These are phyloP conservation scores for Trichothecium roseum DNA, from an alignment of 2,329 filamentous ascomycete species.

Conservation along the genomic window DNA sequence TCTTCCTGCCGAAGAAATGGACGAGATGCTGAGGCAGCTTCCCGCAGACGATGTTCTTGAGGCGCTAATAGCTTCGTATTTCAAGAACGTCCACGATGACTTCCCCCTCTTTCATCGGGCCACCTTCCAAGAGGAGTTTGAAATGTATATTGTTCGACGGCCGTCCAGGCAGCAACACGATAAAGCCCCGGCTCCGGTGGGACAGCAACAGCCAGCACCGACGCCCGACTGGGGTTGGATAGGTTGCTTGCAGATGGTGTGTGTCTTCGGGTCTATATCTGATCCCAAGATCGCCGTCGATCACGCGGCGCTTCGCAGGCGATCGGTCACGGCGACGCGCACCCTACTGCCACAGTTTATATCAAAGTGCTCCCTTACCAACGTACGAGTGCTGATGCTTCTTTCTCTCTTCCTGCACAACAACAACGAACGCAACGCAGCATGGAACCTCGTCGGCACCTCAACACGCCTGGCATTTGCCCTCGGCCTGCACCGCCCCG, in stretches of 20 bases:
- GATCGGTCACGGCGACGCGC: slow-evolving; percentile 13
- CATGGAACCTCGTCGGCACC: slow-evolving; percentile 22
- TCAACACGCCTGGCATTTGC: slow-evolving; percentile 21
- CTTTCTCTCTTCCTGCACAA: slow-evolving; percentile 24
- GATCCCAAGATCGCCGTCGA: slow-evolving; percentile 13
- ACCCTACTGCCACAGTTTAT: slow-evolving; percentile 16
- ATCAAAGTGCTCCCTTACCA: slow-evolving; percentile 19
- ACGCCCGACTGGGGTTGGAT: slow-evolving; percentile 21
- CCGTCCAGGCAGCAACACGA: slow-evolving; percentile 1
- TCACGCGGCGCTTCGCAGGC: slow-evolving; percentile 14
- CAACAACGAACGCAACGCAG: slow-evolving; percentile 26
- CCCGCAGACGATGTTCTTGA: slow-evolving; percentile 17
- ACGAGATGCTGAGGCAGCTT: slow-evolving; percentile 16
- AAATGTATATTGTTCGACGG: slow-evolving; percentile 13
- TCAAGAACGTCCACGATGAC: slow-evolving; percentile 22
- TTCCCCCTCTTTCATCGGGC: slow-evolving; percentile 24
- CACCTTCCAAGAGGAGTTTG: slow-evolving; percentile 23
- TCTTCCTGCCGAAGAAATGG: slow-evolving; percentile 13
- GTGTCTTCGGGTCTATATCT: slow-evolving; percentile 22
- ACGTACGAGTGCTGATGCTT: slow-evolving; percentile 19
- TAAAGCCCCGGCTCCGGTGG: no score
- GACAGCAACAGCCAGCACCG: neutral
- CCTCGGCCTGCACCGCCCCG: slow-evolving; percentile 18
- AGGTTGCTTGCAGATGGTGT: slow-evolving; percentile 24
- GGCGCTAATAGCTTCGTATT: slow-evolving; percentile 20